Base-by-base conservation (phyloP, 768 basidiomycete species). In the Phylloporus scabripes region DNA sequence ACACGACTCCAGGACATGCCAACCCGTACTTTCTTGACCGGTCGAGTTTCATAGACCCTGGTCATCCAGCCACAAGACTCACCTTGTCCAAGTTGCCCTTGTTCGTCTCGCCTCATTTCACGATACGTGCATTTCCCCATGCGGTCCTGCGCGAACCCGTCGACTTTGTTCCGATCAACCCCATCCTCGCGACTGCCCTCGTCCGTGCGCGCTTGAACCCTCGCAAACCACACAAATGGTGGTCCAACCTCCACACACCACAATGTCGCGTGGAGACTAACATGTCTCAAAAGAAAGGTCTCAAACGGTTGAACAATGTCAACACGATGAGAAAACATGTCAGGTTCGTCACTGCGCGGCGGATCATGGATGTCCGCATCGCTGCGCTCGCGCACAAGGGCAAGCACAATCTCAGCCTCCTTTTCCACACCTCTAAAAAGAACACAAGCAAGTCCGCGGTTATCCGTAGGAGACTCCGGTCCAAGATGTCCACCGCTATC, bases 371-470 rank as follows among this genome's bases (percentile, higher is more conserved):
- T 15, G 46, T 44, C 4, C 44, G 32, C 17, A 4, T 42, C 4
- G 46, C 52, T 12, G 50, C 42, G 20, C n/a, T n/a, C n/a, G n/a
- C n/a, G n/a, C n/a, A n/a, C n/a, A n/a, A n/a, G n/a, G n/a, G n/a
- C n/a, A n/a, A n/a, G 31, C 45, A 5, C 31, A 59, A 47, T 34
- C 9, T 64, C 38, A 20, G 53, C 18, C 46, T 64, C 0, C 50
- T 60, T 18, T 64, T 58, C 28, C 53, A 55, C 42, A 55, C 46
- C 1, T 45, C 58, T 7, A 65, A 64, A 42, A 65, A 62, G 44
- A 36, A 45, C 1, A 64, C 60, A 1, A 62, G 54, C 54, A 65
- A 60, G 33, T 55, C n/a, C n/a, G n/a, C n/a, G n/a, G n/a, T n/a
- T n/a, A n/a, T 64, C 12, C 63, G 63, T 3, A 40, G 52, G 20